phyloP scores from a whole-genome alignment of 2,329 filamentous ascomycete species.

The Trematosphaeria pertusa region DNA sequence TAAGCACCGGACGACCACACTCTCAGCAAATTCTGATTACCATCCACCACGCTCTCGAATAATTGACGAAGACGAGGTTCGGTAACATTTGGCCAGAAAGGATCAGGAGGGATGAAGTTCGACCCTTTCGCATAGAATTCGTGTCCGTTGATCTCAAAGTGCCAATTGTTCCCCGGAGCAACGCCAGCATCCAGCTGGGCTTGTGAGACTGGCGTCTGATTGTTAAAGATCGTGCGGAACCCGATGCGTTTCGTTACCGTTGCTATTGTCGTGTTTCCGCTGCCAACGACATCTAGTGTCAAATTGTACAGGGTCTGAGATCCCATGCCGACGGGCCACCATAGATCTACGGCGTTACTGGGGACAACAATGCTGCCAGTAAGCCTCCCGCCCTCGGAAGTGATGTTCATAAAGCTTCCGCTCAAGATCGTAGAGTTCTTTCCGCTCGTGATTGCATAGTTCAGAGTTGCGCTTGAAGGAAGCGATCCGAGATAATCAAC shows the following conservation, averaged over 20 bases:
- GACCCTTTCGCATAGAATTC: slow-evolving; percentile 70
- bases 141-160: slow-evolving; percentile 70
- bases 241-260: slow-evolving; percentile 62
- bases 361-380: slow-evolving; percentile 58
- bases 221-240: slow-evolving; percentile 68
- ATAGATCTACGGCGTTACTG: slow-evolving; percentile 58
- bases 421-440: slow-evolving; percentile 50
- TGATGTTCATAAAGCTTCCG: slow-evolving; percentile 50
- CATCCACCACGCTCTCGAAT: slow-evolving; percentile 62
- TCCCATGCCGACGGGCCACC: slow-evolving; percentile 68
- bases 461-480: slow-evolving; percentile 53
- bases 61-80: slow-evolving; percentile 58
- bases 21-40: slow-evolving; percentile 70
- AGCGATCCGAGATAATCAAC: slow-evolving; percentile 62
- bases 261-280: slow-evolving; percentile 47
- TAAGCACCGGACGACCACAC: slow-evolving; percentile 69
- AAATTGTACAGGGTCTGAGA: slow-evolving; percentile 65
- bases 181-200: slow-evolving; percentile 62
- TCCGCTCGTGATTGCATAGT: slow-evolving; percentile 56
- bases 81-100: slow-evolving; percentile 68
- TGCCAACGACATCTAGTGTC: slow-evolving; percentile 56
- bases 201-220: slow-evolving; percentile 61
- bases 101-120: slow-evolving; percentile 68
- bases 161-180: slow-evolving; percentile 65
- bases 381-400: slow-evolving; percentile 51